phyloP scores from a whole-genome alignment of 495 filamentous ascomycete genomes.

The Lasiosphaeriaceae sp. region DNA sequence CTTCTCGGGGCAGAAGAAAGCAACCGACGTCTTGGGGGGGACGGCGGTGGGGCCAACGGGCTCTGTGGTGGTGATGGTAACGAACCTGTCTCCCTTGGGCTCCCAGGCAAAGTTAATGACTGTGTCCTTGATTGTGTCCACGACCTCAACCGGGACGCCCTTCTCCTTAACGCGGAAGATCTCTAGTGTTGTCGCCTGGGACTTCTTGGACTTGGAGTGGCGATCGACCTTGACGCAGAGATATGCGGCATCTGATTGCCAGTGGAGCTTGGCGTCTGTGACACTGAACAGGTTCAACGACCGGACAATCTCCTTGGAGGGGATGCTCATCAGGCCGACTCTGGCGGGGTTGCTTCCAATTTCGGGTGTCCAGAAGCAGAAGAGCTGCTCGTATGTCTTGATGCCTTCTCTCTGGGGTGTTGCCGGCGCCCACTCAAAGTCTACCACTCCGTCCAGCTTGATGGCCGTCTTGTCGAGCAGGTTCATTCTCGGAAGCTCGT shows the following conservation, averaged over 20 bases:
- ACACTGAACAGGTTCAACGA: conserved; percentile 97
- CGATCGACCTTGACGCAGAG: conserved; percentile 98
- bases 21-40: conserved; percentile 88
- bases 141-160: conserved; percentile 95
- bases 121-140: conserved; percentile 93
- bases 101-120: conserved; percentile 99
- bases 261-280: conserved; percentile 92
- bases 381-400: conserved; percentile 88
- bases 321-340: conserved; percentile 93
- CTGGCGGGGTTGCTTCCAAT: conserved; percentile 98
- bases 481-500: conserved; percentile 89
- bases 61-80: conserved; percentile 93
- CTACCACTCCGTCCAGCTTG: conserved; percentile 93
- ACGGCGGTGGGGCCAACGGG: conserved; percentile 68
- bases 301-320: conserved; percentile 86
- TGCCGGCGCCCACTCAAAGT: conserved; percentile 95
- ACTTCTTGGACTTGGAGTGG: conserved; percentile 98
- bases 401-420: conserved; percentile 71
- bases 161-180: conserved; percentile 97
- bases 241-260: conserved; percentile 91
- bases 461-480: conserved; percentile 83
- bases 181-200: conserved; percentile 90
- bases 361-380: conserved; percentile 98
- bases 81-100: conserved; percentile 93
- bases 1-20: conserved; percentile 96